Percentiles rank a stretch among this genome's conserved stretches.
phyloP scores from a whole-genome alignment of 257 asterid species.

The Craterostigma plantagineum region DNA sequence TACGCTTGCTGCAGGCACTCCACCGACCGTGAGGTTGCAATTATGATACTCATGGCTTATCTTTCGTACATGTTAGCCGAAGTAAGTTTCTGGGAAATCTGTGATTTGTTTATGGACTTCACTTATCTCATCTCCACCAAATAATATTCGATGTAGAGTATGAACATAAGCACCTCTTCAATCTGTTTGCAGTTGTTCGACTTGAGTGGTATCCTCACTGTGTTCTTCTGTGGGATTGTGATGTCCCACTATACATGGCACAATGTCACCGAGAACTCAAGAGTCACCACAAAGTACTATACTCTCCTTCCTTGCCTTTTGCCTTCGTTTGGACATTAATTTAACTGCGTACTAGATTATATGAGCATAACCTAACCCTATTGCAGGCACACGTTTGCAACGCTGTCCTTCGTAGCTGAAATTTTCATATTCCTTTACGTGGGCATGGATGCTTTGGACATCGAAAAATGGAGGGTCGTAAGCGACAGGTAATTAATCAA shows the following conservation, averaged over 20 bases:
- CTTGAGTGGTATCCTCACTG: constrained; percentile 91
- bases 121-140: background rate
- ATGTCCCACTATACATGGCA: constrained; percentile 99
- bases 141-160: background rate
- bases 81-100: constrained; percentile 30
- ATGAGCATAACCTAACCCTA: constrained; percentile 5
- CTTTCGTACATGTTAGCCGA: constrained; percentile 89
- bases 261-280: constrained; percentile 90
- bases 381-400: constrained; percentile 85
- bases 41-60: constrained; percentile 95
- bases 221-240: constrained; percentile 90
- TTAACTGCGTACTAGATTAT: constrained; percentile 3
- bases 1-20: constrained; percentile 74
- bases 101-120: background rate
- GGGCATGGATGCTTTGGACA: constrained; percentile 97
- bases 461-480: constrained; percentile 80
- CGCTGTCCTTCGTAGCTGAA: constrained; percentile 83
- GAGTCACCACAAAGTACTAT: constrained; percentile 83
- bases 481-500: constrained; percentile 66
- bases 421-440: constrained; percentile 85
- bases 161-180: too few relatives aligned
- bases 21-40: constrained; percentile 95
- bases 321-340: constrained; percentile 7
- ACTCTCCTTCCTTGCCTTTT: constrained; percentile 1
- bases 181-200: constrained; percentile 49